These are phyloP conservation scores for Pseudotulostoma volvatum DNA, from an alignment of 495 filamentous ascomycete genomes.

Conservation along the genomic window DNA sequence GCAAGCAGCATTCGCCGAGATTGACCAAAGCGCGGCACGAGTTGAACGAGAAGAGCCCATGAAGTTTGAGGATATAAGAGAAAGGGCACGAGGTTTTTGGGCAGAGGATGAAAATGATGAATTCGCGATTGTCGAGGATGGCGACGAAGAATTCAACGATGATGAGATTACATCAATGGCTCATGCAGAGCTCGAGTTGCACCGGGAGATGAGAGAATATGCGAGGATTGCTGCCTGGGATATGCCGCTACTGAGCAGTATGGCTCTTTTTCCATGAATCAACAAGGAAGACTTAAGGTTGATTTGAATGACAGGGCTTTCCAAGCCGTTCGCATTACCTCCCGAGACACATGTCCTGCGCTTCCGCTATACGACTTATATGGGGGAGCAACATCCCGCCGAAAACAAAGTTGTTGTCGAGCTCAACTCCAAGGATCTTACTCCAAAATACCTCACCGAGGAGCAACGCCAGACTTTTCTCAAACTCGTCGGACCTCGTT, in stretches of 20 bases:
- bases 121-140: constrained; percentile 35
- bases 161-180: constrained; percentile 70
- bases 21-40: constrained; percentile 16
- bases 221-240: constrained; percentile 84
- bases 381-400: constrained; percentile 86
- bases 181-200: constrained; percentile 76
- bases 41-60: constrained; percentile 21
- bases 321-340: constrained; percentile 57
- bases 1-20: constrained; percentile 14
- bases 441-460: constrained; percentile 37
- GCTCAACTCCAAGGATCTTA: constrained; percentile 57
- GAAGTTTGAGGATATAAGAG: constrained; percentile 19
- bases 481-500: constrained; percentile 76
- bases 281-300: too few species aligned
- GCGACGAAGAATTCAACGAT: constrained; percentile 47
- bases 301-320: constrained; percentile 45
- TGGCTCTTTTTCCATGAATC: constrained; percentile 10
- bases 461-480: constrained; percentile 62
- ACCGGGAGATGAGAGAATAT: constrained; percentile 79
- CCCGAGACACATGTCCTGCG: constrained; percentile 55
- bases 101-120: constrained; percentile 38
- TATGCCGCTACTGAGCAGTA: constrained; percentile 82
- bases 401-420: constrained; percentile 87
- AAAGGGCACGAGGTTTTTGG: constrained; percentile 30
- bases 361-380: constrained; percentile 93